phyloP scores from a whole-genome alignment of 805 yeast genomes.

The Candida namnaoensis region DNA sequence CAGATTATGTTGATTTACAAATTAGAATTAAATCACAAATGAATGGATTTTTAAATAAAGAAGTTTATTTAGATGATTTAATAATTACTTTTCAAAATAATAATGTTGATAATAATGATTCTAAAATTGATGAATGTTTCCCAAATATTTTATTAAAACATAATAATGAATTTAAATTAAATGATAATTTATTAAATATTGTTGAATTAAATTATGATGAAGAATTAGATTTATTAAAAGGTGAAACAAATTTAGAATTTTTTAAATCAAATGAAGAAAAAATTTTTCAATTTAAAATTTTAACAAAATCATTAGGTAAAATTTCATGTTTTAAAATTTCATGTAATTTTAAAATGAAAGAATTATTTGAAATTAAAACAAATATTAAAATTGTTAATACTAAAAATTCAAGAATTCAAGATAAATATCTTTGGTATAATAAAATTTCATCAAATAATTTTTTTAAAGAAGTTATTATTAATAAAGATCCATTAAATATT shows the following conservation, averaged over 20 bases:
- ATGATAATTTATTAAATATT: not conserved
- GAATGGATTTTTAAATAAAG: constrained; percentile 9
- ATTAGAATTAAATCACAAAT: constrained; percentile 19
- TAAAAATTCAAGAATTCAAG: constrained; percentile 3
- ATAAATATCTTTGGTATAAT: constrained; percentile 9
- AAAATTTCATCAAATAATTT: not conserved
- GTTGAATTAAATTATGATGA: constrained; percentile 3
- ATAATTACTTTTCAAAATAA: constrained; percentile 5
- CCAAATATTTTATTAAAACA: constrained; percentile 9
- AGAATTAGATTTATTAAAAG: constrained; percentile 1
- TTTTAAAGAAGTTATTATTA: constrained; percentile 6
- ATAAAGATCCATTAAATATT: constrained; percentile 10
- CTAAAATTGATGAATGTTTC: constrained; percentile 4
- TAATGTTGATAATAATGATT: not conserved
- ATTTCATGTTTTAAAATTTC: constrained; percentile 7
- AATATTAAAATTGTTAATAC: constrained; percentile 6
- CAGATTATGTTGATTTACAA: constrained; percentile 19
- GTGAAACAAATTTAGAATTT: constrained; percentile 8
- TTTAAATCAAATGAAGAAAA: constrained; percentile 4
- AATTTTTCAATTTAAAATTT: constrained; percentile 9
- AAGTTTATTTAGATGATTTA: constrained; percentile 4
- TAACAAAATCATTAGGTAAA: constrained; percentile 11
- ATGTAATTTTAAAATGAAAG: constrained; percentile 4
- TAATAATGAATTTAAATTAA: not conserved
- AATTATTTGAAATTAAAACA: constrained; percentile 12